These are phyloP conservation scores for Claviceps purpurea DNA, from an alignment of 2,329 filamentous ascomycete species.

Conservation along the genomic window DNA sequence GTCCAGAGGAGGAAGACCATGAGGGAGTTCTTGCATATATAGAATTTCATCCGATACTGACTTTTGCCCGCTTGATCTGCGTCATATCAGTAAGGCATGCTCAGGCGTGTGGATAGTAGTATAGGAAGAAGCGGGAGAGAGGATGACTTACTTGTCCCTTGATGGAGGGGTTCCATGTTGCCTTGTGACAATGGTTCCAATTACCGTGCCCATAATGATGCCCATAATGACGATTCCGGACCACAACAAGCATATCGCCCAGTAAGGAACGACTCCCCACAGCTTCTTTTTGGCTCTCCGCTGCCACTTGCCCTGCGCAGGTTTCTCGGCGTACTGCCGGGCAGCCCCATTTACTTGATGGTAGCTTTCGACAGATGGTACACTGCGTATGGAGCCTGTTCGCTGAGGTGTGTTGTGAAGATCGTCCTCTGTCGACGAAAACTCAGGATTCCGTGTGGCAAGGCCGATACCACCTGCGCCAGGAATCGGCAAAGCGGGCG, in stretches of 20 bases:
- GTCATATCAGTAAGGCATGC: neutral
- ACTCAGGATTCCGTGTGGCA: conserved; percentile 49
- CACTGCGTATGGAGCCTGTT: conserved; percentile 38
- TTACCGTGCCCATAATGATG: conserved; percentile 42
- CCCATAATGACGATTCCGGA: conserved; percentile 38
- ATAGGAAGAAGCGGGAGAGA: neutral
- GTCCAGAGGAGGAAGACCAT: conserved; percentile 37
- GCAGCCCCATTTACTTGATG: conserved; percentile 42
- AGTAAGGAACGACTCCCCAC: conserved; percentile 47
- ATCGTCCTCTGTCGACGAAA: conserved; percentile 42
- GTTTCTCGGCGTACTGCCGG: conserved; percentile 32
- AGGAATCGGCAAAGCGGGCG: conserved; percentile 21
- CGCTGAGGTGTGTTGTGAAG: conserved; percentile 28
- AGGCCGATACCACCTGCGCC: conserved; percentile 50
- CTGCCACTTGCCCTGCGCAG: conserved; percentile 36
- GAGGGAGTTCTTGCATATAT: conserved; percentile 35
- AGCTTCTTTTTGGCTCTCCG: conserved; percentile 38
- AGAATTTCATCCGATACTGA: conserved; percentile 32
- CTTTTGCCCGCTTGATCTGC: conserved; percentile 13
- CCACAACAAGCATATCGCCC: conserved; percentile 41
- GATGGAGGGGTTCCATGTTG: conserved; percentile 2
- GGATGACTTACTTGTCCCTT: conserved; percentile 13
- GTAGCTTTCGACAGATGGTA: conserved; percentile 26
- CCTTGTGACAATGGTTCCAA: conserved; percentile 12
- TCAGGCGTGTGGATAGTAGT: neutral